Base-by-base conservation (phyloP, 441 rosid genomes). In the Codiaeum variegatum region DNA sequence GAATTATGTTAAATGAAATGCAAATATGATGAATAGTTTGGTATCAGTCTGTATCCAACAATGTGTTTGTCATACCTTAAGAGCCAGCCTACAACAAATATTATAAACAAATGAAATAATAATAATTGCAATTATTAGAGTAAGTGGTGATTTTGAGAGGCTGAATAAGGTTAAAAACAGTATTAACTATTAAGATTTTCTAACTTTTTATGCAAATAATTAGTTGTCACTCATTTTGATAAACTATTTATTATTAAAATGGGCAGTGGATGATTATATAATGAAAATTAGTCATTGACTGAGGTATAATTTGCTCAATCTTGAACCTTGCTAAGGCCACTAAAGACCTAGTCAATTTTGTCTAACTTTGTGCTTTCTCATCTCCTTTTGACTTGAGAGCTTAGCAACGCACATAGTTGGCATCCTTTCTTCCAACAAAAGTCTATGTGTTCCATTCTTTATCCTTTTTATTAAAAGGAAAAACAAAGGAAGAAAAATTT, bases 321-420 rank as follows among this genome's bases (percentile, higher is more conserved):
- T 51, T 62, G 34, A 47, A 65, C 66, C 49, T 44, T 46, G 19
- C 67, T 58, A 40, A 54, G 71, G 60, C 75, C 54, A 66, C 61
- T 29, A 6, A 62, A 23, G 77, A 67, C 73, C 70, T n/a, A 51
- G 78, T 73, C 77, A 70, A 77, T 74, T 73, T 79, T 76, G 71
- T 76, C 65, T 49, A 81, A 64, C 60, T 49, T 60, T 21, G 66
- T 73, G n/a, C n/a, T 73, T 70, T 64, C 54, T 72, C 24, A 12
- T 23, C 52, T 73, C 29, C 74, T 75, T 81, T 79, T 81, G 81
- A 79, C 83, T 77, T 73, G 5, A 32, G 47, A 71, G 66, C 73
- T 44, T 55, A 28, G 24, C 16, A 12, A 34, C 38, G 0, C 19
- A 7, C 66, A 63, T 10, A 42, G 54, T 44, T 65, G 52, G 34